Percentiles rank a stretch among this genome's conserved stretches.
Conservation (phyloP, 2,329 filamentous ascomycete species). For the Zasmidium cellare region DNA sequence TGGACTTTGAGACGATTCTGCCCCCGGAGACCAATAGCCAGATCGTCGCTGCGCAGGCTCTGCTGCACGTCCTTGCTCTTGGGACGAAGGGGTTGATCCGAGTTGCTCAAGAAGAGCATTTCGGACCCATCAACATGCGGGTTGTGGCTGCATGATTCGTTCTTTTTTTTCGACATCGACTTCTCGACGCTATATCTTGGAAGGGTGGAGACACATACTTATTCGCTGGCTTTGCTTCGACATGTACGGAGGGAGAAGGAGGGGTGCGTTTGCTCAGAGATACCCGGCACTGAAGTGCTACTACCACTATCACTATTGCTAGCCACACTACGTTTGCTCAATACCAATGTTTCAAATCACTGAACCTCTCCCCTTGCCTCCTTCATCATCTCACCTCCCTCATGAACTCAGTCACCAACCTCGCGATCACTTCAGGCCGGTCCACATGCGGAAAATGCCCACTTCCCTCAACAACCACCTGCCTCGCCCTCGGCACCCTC, state of each 20-base stretch:
- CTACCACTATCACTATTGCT: background rate
- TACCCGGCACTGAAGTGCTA: background rate
- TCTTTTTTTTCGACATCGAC: background rate
- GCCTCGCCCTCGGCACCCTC: slow-evolving; percentile 7
- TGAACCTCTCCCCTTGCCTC: background rate
- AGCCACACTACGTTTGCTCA: background rate
- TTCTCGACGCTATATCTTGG: background rate
- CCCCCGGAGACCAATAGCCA: slow-evolving; percentile 55
- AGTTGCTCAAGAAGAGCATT: slow-evolving; percentile 55
- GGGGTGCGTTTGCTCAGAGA: background rate
- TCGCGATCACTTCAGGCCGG: slow-evolving; percentile 7
- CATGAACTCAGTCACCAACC: slow-evolving; percentile 6
- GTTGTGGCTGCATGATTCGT: slow-evolving; percentile 6
- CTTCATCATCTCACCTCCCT: background rate
- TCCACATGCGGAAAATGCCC: slow-evolving; percentile 18
- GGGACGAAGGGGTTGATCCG: slow-evolving; percentile 49
- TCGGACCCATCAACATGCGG: slow-evolving; percentile 34
- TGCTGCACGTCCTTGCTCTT: slow-evolving; percentile 71
- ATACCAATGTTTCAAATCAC: background rate
- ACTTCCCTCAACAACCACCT: slow-evolving; percentile 5
- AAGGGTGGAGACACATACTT: background rate
- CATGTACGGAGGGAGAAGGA: background rate
- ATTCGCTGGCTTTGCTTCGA: background rate
- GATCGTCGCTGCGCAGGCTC: slow-evolving; percentile 70
- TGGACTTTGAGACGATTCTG: slow-evolving; percentile 71